Conservation (phyloP, 805 yeast genomes). For the Spathaspora girioi region DNA sequence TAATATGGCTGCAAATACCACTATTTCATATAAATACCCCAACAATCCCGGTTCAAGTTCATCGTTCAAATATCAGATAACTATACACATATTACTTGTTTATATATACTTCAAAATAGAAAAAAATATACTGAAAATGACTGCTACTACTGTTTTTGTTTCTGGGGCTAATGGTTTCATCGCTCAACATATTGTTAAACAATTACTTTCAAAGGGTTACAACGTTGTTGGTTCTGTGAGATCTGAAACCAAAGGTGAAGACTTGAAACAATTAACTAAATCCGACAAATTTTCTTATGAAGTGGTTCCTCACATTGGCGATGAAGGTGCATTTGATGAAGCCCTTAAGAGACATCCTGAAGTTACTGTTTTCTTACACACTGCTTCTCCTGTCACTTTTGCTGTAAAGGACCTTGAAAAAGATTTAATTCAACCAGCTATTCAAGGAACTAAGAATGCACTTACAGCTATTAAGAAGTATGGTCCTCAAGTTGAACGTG, state of each 20-base stretch:
- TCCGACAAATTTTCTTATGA: slow-evolving; percentile 13
- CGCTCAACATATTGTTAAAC: slow-evolving; percentile 45
- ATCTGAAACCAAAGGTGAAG: slow-evolving; percentile 23
- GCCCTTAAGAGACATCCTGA: slow-evolving; percentile 21
- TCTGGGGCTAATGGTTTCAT: slow-evolving; percentile 55
- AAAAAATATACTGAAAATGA: background rate
- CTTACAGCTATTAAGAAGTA: slow-evolving; percentile 40
- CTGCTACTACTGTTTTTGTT: slow-evolving; percentile 31
- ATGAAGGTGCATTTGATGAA: slow-evolving; percentile 18
- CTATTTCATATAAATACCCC: too few species aligned
- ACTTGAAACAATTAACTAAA: slow-evolving; percentile 22
- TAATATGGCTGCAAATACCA: too few species aligned
- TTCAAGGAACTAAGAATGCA: slow-evolving; percentile 46
- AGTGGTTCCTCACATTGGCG: slow-evolving; percentile 15
- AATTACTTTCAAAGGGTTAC: slow-evolving; percentile 36
- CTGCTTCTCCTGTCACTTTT: slow-evolving; percentile 23
- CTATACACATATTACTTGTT: too few species aligned
- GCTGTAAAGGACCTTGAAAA: slow-evolving; percentile 27
- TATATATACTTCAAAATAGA: too few species aligned
- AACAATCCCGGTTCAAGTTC: background rate
- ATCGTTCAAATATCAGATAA: background rate
- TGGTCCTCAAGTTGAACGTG: slow-evolving; percentile 35
- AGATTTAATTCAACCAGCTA: slow-evolving; percentile 50
- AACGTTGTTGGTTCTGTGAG: slow-evolving; percentile 31
- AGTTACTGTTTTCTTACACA: slow-evolving; percentile 19